Percentiles rank a stretch among this genome's conserved stretches.
Conservation (phyloP, 805 yeast genomes). For the Hanseniaspora osmophila region DNA sequence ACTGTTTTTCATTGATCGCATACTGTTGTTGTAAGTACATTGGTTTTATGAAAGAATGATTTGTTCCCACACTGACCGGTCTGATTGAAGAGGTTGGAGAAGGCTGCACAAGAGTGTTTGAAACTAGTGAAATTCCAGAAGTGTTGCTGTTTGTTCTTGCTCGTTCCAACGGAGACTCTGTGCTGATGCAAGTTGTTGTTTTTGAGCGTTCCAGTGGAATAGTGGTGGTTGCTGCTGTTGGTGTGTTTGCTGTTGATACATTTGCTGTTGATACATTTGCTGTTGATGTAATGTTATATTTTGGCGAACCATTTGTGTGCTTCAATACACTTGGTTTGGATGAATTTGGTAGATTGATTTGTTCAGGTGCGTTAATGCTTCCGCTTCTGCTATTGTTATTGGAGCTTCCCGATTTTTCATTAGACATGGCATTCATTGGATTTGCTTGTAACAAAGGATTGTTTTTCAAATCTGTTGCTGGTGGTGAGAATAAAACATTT, state of each 20-base stretch:
- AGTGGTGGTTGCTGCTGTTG: neutral
- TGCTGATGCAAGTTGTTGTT: neutral
- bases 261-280: neutral
- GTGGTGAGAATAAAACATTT: too few relatives aligned
- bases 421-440: too few relatives aligned
- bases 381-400: too few relatives aligned
- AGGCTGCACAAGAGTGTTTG: neutral
- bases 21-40: constrained; percentile 2
- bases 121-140: neutral
- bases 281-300: too few relatives aligned
- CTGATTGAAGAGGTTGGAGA: neutral
- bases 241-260: neutral
- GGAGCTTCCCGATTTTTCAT: too few relatives aligned
- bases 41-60: neutral
- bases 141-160: neutral
- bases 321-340: too few relatives aligned
- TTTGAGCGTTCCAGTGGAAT: neutral
- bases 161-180: neutral
- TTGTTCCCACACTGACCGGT: neutral
- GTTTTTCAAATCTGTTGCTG: too few relatives aligned
- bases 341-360: too few relatives aligned
- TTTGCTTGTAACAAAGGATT: too few relatives aligned
- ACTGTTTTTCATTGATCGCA: constrained; percentile 7
- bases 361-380: too few relatives aligned
- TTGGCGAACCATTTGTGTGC: too few relatives aligned